phyloP scores from a whole-genome alignment of 768 basidiomycete genomes.

The Panaeolus cyanescens region DNA sequence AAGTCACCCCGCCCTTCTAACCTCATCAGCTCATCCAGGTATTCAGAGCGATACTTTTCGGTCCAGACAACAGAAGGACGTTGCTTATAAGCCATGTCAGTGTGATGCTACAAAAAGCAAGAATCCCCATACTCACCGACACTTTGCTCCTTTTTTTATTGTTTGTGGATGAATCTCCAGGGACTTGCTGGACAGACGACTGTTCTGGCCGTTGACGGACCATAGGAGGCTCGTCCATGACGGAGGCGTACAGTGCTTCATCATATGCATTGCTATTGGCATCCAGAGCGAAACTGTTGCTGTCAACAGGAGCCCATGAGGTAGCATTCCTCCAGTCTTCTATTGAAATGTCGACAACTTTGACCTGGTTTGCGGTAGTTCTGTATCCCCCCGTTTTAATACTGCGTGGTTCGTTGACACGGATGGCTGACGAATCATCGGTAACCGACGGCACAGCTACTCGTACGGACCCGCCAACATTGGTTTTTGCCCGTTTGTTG shows the following conservation, averaged over 20 bases:
- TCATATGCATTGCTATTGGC: neutral
- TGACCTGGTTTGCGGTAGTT: neutral
- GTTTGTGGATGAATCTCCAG: too few relatives aligned
- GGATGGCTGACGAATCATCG: neutral
- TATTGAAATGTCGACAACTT: neutral
- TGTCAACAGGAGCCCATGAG: neutral
- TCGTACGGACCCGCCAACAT: neutral
- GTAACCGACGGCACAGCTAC: neutral
- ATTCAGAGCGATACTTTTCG: neutral
- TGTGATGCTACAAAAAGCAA: neutral
- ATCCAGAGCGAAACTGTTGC: neutral
- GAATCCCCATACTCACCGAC: neutral
- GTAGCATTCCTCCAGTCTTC: neutral
- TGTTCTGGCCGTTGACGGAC: neutral
- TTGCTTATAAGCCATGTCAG: neutral
- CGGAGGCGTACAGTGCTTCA: neutral
- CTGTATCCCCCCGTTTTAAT: neutral
- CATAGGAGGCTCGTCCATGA: neutral
- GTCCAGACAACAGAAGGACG: constrained; percentile 8
- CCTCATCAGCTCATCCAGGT: neutral
- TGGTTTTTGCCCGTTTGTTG: neutral
- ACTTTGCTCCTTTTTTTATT: neutral
- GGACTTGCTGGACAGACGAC: neutral
- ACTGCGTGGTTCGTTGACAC: neutral
- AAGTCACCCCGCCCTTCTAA: neutral